These are phyloP conservation scores for Solidago caesia DNA, from an alignment of 129 eudicot genomes.

Conservation along the genomic window DNA sequence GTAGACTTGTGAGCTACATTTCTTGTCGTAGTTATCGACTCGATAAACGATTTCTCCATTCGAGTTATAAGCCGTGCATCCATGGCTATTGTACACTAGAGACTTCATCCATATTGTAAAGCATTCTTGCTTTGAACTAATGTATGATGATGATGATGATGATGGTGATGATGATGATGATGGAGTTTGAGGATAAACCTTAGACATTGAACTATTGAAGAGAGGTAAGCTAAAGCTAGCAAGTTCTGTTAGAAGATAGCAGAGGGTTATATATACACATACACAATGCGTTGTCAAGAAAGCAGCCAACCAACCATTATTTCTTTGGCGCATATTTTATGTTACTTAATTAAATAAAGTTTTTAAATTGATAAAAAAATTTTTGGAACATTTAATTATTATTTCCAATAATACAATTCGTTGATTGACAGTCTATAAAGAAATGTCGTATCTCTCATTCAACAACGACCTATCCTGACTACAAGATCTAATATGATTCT, in stretches of 20 bases:
- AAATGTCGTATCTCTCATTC: no score
- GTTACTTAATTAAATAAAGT: not conserved
- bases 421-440: no score
- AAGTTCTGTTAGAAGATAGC: conserved; percentile 22
- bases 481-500: no score
- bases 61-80: conserved; percentile 71
- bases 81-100: conserved; percentile 64
- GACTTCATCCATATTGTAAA: conserved; percentile 88
- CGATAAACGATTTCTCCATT: conserved; percentile 65
- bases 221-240: not conserved
- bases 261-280: conserved; percentile 26
- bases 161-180: conserved; percentile 29
- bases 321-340: conserved; percentile 8
- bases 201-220: conserved; percentile 33
- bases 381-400: not conserved
- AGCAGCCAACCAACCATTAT: conserved; percentile 30
- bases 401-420: no score
- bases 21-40: conserved; percentile 63
- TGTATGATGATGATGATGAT: conserved; percentile 21
- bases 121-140: conserved; percentile 32
- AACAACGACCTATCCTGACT: no score
- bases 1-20: conserved; percentile 50
- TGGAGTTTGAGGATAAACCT: conserved; percentile 45
- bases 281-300: conserved; percentile 22
- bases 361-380: not conserved